These are phyloP conservation scores for Mortierella sp. DNA, from an alignment of 371 early-diverging fungal genomes.

Conservation along the genomic window DNA sequence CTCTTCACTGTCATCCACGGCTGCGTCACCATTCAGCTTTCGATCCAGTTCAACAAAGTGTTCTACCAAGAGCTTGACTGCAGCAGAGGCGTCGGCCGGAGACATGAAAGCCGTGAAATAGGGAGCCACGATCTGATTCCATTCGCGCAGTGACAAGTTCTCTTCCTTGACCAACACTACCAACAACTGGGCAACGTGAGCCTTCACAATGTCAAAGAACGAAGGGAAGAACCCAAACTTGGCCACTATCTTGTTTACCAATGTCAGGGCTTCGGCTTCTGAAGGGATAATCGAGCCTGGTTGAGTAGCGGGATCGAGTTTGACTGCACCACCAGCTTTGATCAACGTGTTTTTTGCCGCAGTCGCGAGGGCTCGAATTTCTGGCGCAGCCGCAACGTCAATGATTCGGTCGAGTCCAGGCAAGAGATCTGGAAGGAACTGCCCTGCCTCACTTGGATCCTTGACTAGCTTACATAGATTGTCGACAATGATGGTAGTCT, in stretches of 20 bases:
- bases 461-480: constrained; percentile 86
- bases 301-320: constrained; percentile 19
- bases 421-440: constrained; percentile 81
- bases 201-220: constrained; percentile 58
- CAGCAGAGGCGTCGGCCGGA: constrained; percentile 40
- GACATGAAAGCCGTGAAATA: constrained; percentile 71
- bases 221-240: constrained; percentile 67
- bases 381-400: constrained; percentile 82
- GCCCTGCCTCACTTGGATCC: constrained; percentile 81
- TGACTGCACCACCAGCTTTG: constrained; percentile 63
- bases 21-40: constrained; percentile 52
- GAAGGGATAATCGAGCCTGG: constrained; percentile 49
- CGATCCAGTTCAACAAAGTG: constrained; percentile 53
- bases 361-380: constrained; percentile 74
- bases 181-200: constrained; percentile 38
- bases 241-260: constrained; percentile 57
- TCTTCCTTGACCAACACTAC: constrained; percentile 46
- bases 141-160: constrained; percentile 45
- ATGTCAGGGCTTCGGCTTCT: constrained; percentile 54
- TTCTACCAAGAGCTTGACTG: constrained; percentile 50
- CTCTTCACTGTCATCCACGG: constrained; percentile 71
- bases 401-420: constrained; percentile 80
- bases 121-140: constrained; percentile 59
- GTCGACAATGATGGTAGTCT: constrained; percentile 83
- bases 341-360: constrained; percentile 65